Evolutionary conservation across 805 yeast species (phyloP).

Genomic region (Wickerhamiella azyma): DNA sequence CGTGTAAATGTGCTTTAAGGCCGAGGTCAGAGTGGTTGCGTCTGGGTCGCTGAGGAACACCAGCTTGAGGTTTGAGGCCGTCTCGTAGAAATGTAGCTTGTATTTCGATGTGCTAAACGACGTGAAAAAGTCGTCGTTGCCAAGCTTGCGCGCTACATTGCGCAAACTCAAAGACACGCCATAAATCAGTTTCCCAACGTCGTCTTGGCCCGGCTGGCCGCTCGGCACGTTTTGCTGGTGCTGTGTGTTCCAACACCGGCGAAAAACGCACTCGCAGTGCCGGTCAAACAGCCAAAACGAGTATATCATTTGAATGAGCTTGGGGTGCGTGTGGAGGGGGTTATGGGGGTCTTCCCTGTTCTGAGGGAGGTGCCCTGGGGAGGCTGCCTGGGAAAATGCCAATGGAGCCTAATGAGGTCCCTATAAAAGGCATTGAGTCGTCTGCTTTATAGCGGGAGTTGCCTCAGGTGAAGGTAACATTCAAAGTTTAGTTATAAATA

Average conservation of each 20-base stretch:
- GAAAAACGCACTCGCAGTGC: constrained; percentile 80
- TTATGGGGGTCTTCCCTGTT: background rate
- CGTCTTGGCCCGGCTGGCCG: constrained; percentile 31
- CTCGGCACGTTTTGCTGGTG: constrained; percentile 31
- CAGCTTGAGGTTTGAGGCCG: constrained; percentile 66
- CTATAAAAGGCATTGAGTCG: no score
- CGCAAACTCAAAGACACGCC: constrained; percentile 74
- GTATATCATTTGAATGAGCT: constrained; percentile 31
- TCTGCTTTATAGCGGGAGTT: no score
- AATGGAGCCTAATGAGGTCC: no score
- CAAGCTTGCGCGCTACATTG: constrained; percentile 51
- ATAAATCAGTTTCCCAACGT: constrained; percentile 66
- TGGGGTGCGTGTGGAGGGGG: background rate
- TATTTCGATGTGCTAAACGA: constrained; percentile 46
- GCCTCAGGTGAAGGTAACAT: no score
- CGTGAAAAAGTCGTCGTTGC: constrained; percentile 25
- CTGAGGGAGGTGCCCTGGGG: no score
- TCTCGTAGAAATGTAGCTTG: constrained; percentile 66
- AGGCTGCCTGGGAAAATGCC: no score
- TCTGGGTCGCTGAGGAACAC: constrained; percentile 56
- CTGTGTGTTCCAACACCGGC: constrained; percentile 46
- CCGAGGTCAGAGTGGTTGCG: constrained; percentile 41
- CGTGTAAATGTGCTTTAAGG: constrained; percentile 45
- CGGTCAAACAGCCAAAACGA: constrained; percentile 86
- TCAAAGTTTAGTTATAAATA: no score